Percentiles rank a stretch among this genome's conserved stretches.
Evolutionary conservation across 441 rosid genomes (phyloP).

Genomic region (Rhodomyrtus psidioides): DNA sequence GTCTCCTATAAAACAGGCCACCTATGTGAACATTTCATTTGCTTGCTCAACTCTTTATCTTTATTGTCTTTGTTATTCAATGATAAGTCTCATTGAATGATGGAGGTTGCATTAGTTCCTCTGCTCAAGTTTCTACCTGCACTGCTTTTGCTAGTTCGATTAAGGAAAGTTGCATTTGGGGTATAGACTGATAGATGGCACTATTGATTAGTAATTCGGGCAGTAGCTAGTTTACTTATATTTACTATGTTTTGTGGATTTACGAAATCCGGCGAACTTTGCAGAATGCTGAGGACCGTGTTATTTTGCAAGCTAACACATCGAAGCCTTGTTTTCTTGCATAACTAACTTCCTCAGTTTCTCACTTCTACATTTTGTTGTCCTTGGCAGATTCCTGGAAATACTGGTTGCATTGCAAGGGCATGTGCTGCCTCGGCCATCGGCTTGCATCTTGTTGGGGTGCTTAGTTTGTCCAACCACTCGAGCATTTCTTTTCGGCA

Average conservation of each 20-base stretch:
- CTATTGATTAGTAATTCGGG: not conserved
- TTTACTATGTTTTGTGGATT: not conserved
- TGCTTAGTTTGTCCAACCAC: not conserved
- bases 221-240: not conserved
- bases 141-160: not conserved
- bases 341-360: conserved; percentile 15
- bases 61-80: not conserved
- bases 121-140: not conserved
- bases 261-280: not conserved
- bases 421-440: conserved; percentile 97
- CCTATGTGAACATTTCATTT: not conserved
- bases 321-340: conserved; percentile 1
- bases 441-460: too few relatives aligned
- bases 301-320: not conserved
- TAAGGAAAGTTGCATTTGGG: not conserved
- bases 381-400: conserved; percentile 84
- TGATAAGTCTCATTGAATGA: not conserved
- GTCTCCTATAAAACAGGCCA: conserved; percentile 31
- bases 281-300: not conserved
- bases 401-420: conserved; percentile 96
- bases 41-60: not conserved
- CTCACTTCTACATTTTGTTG: conserved; percentile 18
- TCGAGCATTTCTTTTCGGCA: not conserved
- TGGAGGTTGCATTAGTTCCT: not conserved
- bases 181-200: not conserved